Evolutionary conservation across 1,284 basidiomycete genomes (phyloP).

Genomic region (Pisolithus thermaeus): DNA sequence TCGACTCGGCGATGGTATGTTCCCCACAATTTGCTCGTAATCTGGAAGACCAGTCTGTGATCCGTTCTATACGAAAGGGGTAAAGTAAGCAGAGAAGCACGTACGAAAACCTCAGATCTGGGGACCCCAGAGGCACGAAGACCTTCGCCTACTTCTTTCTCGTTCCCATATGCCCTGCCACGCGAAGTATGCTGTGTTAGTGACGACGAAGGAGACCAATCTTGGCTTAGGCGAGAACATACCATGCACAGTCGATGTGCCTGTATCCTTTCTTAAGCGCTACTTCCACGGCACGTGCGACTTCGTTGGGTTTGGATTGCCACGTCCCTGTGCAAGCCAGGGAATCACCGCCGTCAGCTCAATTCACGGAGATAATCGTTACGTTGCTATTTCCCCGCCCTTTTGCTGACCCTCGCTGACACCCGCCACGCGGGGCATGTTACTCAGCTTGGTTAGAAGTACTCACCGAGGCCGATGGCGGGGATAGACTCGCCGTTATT

Average conservation of each 20-base stretch:
- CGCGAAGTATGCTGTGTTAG: constrained; percentile 6
- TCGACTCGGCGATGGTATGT: constrained; percentile 75
- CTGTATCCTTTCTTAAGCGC: constrained; percentile 76
- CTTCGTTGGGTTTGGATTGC: constrained; percentile 72
- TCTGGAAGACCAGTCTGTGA: constrained; percentile 30
- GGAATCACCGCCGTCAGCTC: neutral
- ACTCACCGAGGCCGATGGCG: constrained; percentile 64
- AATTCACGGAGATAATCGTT: neutral
- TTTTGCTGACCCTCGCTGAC: neutral
- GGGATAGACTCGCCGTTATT: constrained; percentile 68
- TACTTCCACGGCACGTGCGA: constrained; percentile 60
- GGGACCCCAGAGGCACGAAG: constrained; percentile 74
- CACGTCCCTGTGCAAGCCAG: constrained; percentile 56
- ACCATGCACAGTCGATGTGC: constrained; percentile 79
- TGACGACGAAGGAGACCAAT: constrained; percentile 25
- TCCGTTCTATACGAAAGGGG: neutral
- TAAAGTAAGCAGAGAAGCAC: constrained; percentile 2
- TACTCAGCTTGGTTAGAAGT: neutral
- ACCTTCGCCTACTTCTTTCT: constrained; percentile 82
- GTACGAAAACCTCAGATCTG: constrained; percentile 75
- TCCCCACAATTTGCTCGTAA: constrained; percentile 68
- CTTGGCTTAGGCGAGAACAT: constrained; percentile 12
- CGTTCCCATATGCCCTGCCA: constrained; percentile 63
- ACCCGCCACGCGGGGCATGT: neutral
- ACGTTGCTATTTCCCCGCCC: neutral